These are phyloP conservation scores for Lodderomyces oxycetoniae DNA, from an alignment of 1,139 yeast genomes.

Conservation along the genomic window DNA sequence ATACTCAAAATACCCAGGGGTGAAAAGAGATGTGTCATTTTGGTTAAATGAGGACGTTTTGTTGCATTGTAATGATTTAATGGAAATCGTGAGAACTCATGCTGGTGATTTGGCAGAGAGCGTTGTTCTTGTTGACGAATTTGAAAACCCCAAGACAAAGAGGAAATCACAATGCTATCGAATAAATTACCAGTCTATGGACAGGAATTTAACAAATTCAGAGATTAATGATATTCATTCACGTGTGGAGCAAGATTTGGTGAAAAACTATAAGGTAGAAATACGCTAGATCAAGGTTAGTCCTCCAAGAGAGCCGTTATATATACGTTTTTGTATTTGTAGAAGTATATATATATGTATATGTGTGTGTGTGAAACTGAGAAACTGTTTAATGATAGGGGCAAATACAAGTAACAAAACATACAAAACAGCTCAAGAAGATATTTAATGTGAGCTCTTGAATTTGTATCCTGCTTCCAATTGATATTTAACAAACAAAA, in stretches of 20 bases:
- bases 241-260: conserved; percentile 53
- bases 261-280: conserved; percentile 51
- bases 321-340: no score
- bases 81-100: conserved; percentile 81
- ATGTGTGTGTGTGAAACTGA: no score
- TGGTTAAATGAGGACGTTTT: conserved; percentile 58
- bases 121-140: conserved; percentile 76
- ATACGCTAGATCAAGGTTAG: conserved; percentile 59
- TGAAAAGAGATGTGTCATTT: conserved; percentile 83
- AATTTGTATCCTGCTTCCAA: no score
- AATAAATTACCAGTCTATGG: conserved; percentile 93
- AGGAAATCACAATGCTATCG: conserved; percentile 81
- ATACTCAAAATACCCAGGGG: conserved; percentile 87
- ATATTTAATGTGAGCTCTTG: no score
- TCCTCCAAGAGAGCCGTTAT: no score
- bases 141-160: conserved; percentile 78
- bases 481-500: no score
- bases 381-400: no score
- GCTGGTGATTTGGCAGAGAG: conserved; percentile 90
- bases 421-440: no score
- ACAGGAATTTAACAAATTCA: conserved; percentile 75
- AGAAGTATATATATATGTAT: no score
- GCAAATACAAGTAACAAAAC: no score
- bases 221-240: conserved; percentile 74
- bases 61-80: conserved; percentile 83